A percentile compares a stretch with the other conserved stretches of the same genome.
Conservation (phyloP, 73 alveolate species). For the Effrenium voratum region DNA sequence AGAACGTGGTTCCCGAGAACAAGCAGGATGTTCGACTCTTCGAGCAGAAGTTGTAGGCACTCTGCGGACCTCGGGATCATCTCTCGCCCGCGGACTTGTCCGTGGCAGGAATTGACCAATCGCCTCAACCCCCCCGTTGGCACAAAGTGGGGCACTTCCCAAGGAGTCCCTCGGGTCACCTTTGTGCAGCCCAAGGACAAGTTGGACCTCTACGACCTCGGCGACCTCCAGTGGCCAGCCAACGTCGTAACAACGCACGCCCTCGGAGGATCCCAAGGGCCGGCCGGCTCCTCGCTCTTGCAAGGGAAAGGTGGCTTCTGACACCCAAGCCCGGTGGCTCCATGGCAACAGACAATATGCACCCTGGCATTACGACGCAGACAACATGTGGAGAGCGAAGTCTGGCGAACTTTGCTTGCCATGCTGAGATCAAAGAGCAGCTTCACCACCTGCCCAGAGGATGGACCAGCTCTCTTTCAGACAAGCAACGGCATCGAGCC, state of each 20-base stretch:
- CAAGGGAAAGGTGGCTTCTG: not conserved
- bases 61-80: not conserved
- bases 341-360: not conserved
- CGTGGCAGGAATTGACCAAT: not conserved
- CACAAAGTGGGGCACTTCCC: not conserved
- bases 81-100: not conserved
- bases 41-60: not conserved
- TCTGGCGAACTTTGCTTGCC: not conserved
- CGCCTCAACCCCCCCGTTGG: not conserved
- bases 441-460: not conserved
- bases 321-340: not conserved
- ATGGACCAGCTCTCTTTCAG: not conserved
- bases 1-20: slow-evolving; percentile 24
- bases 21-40: not conserved
- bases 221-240: not conserved
- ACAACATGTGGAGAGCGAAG: too few species aligned
- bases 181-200: not conserved
- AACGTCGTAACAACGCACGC: not conserved
- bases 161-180: not conserved
- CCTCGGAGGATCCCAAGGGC: not conserved
- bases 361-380: not conserved
- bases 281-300: not conserved
- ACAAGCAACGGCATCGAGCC: slow-evolving; percentile 17
- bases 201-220: not conserved
- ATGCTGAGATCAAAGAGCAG: not conserved